Conservation (phyloP, 345 rosid species). For the Arabis hirsuta region DNA sequence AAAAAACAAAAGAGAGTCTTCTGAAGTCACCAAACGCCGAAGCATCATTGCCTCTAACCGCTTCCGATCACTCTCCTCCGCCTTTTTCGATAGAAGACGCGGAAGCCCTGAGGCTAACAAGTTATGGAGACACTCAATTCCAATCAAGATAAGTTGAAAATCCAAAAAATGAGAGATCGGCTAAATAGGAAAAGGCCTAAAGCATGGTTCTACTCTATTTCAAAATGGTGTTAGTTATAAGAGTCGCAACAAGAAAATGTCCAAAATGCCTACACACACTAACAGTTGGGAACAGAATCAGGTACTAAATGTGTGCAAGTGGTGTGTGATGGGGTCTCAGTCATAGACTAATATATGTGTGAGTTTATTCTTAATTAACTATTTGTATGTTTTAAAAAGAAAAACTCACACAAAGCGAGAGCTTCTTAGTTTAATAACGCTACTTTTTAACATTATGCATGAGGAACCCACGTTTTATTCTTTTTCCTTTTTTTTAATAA, state of each 20-base stretch:
- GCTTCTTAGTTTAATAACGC: conserved; percentile 23
- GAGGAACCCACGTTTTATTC: conserved; percentile 33
- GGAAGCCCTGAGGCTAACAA: conserved; percentile 52
- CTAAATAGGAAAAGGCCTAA: conserved; percentile 17
- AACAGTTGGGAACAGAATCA: conserved; percentile 41
- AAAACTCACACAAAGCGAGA: conserved; percentile 23
- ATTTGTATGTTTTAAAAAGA: neutral
- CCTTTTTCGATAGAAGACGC: conserved; percentile 44
- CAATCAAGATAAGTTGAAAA: conserved; percentile 61
- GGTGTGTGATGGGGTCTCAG: conserved; percentile 34
- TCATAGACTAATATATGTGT: conserved; percentile 37
- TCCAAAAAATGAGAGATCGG: neutral
- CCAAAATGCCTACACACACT: conserved; percentile 44
- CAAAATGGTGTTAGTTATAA: conserved; percentile 34
- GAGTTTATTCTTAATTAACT: conserved; percentile 32
- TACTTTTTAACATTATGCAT: conserved; percentile 39
- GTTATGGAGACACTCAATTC: conserved; percentile 50
- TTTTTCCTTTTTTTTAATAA: neutral
- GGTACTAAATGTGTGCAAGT: conserved; percentile 40
- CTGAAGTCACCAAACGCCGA: conserved; percentile 44
- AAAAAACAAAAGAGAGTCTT: conserved; percentile 50
- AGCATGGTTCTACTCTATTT: conserved; percentile 35
- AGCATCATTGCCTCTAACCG: conserved; percentile 27
- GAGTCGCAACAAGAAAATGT: conserved; percentile 41
- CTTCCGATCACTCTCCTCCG: conserved; percentile 30